A percentile compares a stretch with the other conserved stretches of the same genome.
Conservation (phyloP, 164 flowering plant species). For the Saururus chinensis region DNA sequence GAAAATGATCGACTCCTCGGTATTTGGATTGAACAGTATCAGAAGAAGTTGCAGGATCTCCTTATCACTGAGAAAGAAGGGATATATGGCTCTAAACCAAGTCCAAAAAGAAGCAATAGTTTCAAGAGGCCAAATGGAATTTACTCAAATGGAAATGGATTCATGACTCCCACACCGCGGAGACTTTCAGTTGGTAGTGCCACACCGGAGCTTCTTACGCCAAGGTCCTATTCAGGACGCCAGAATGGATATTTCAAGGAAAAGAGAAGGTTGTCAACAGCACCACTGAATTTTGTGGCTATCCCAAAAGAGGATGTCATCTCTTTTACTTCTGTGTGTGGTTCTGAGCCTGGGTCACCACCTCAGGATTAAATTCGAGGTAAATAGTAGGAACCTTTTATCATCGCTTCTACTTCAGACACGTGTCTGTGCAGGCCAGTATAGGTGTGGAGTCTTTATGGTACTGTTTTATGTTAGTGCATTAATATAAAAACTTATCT, state of each 20-base stretch:
- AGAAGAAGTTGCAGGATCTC: slow-evolving; percentile 85
- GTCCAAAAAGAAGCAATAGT: slow-evolving; percentile 68
- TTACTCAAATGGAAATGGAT: slow-evolving; percentile 67
- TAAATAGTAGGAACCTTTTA: not conserved
- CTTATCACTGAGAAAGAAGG: slow-evolving; percentile 77
- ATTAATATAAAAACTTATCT: too few relatives aligned
- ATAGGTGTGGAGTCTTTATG: too few relatives aligned
- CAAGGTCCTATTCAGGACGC: slow-evolving; percentile 73
- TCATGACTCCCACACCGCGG: slow-evolving; percentile 74
- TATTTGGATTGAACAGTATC: slow-evolving; percentile 40
- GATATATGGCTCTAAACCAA: slow-evolving; percentile 87
- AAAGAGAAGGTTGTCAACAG: slow-evolving; percentile 67
- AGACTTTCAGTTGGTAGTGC: slow-evolving; percentile 54
- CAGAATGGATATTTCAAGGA: slow-evolving; percentile 84
- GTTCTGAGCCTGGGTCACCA: slow-evolving; percentile 80
- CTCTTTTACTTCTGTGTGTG: slow-evolving; percentile 66
- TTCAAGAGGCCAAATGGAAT: slow-evolving; percentile 56
- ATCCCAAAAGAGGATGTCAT: slow-evolving; percentile 69
- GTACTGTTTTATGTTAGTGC: too few relatives aligned
- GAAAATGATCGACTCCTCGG: not conserved
- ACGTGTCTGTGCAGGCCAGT: too few relatives aligned
- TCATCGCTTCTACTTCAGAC: not conserved
- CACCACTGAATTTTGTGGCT: slow-evolving; percentile 74
- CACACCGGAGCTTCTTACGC: slow-evolving; percentile 62
- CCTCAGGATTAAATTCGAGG: slow-evolving; percentile 21